phyloP scores from a whole-genome alignment of 2,329 filamentous ascomycete species.

The Trichoderma sp. region DNA sequence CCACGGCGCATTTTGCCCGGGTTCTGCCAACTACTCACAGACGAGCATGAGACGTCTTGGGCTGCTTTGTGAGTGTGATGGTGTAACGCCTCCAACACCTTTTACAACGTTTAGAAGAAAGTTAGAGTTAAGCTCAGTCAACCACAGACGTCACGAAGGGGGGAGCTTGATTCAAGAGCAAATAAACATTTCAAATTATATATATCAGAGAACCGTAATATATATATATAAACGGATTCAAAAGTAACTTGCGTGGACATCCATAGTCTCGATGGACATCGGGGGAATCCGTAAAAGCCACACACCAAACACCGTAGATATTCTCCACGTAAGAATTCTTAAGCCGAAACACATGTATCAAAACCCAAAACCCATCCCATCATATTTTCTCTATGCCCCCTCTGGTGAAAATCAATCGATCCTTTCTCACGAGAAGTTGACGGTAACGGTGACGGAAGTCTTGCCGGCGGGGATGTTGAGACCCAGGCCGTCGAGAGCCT shows the following conservation, averaged over 20 bases:
- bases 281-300: slow-evolving; percentile 18
- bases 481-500: slow-evolving; percentile 39
- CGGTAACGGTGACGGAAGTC: slow-evolving; percentile 31
- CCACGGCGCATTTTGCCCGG: neutral
- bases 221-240: slow-evolving; percentile 21
- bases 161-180: neutral
- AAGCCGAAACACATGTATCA: slow-evolving; percentile 10
- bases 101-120: slow-evolving; percentile 4
- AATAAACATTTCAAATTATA: slow-evolving; percentile 19
- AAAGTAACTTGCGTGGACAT: slow-evolving; percentile 3
- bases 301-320: slow-evolving; percentile 22
- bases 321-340: slow-evolving; percentile 11
- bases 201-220: slow-evolving; percentile 14
- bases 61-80: neutral
- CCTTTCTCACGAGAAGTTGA: slow-evolving; percentile 29
- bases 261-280: slow-evolving; percentile 6
- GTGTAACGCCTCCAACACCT: slow-evolving; percentile 1
- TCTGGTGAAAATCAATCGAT: neutral
- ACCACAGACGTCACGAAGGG: neutral
- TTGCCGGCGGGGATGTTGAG: slow-evolving; percentile 37
- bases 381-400: slow-evolving; percentile 6
- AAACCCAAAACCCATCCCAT: slow-evolving; percentile 10
- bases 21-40: neutral
- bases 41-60: neutral
- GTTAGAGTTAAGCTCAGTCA: slow-evolving; percentile 12